Evolutionary conservation across 495 filamentous ascomycete species (phyloP).

Genomic region (Penicillium nucicola): DNA sequence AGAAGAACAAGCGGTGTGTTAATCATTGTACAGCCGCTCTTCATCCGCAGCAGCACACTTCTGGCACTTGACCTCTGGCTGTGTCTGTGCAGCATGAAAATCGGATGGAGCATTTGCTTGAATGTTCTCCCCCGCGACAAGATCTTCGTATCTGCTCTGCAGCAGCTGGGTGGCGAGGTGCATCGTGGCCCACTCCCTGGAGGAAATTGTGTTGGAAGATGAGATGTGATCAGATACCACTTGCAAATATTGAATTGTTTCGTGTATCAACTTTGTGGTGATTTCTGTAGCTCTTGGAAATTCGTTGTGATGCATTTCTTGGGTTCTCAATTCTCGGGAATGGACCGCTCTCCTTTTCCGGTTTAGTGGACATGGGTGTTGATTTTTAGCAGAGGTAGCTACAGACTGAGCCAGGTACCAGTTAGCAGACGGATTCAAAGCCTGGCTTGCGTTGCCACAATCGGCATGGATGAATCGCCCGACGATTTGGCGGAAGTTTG

Average conservation of each 20-base stretch:
- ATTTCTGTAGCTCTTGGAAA: neutral
- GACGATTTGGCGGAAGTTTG: neutral
- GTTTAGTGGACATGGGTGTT: neutral
- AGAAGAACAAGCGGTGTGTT: neutral
- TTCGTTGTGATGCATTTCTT: neutral
- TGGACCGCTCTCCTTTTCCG: neutral
- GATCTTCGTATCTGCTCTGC: neutral
- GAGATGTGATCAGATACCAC: neutral
- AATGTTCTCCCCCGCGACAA: neutral
- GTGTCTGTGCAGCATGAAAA: neutral
- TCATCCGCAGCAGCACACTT: neutral
- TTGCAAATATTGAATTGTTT: slow-evolving; percentile 3
- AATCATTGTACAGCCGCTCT: neutral
- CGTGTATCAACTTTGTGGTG: neutral
- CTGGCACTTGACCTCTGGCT: neutral
- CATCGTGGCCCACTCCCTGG: neutral
- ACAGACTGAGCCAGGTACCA: neutral
- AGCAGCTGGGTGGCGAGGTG: neutral
- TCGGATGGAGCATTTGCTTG: neutral
- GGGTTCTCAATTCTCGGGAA: neutral
- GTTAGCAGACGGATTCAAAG: neutral
- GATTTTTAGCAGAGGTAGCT: neutral
- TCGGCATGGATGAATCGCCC: neutral
- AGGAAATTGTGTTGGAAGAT: neutral
- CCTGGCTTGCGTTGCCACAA: neutral